phyloP scores from a whole-genome alignment of 176 grass and related monocot species.

The Raddia guianensis region DNA sequence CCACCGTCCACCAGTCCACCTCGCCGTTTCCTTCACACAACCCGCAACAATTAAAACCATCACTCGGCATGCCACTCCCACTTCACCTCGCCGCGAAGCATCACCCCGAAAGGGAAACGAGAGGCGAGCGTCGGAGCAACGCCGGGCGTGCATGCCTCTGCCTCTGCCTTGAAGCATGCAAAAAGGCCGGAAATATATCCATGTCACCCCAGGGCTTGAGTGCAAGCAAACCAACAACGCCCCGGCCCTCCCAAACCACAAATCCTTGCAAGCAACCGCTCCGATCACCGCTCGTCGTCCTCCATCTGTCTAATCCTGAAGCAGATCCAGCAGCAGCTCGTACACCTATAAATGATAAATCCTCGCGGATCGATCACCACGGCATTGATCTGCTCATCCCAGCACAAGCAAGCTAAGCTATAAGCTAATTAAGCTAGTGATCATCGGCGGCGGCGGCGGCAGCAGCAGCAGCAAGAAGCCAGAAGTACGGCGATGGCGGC shows the following conservation, averaged over 20 bases:
- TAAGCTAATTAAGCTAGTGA: neutral
- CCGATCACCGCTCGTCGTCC: neutral
- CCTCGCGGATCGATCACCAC: neutral
- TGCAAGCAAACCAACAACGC: slow-evolving; percentile 53
- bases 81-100: neutral
- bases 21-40: slow-evolving; percentile 4
- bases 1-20: neutral
- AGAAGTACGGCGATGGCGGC: slow-evolving; percentile 9
- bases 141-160: neutral
- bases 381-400: neutral
- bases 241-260: neutral
- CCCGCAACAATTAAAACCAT: slow-evolving; percentile 3
- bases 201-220: slow-evolving; percentile 34
- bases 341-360: slow-evolving; percentile 56
- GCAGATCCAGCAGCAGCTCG: neutral
- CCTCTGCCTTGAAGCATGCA: slow-evolving; percentile 48
- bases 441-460: neutral
- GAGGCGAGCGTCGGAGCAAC: neutral
- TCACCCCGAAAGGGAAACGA: neutral
- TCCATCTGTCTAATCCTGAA: neutral
- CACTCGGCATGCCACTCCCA: neutral
- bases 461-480: no score
- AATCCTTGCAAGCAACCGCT: slow-evolving; percentile 57
- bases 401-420: neutral
- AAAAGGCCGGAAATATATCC: neutral